These are phyloP conservation scores for Abelmoschus esculentus DNA, from an alignment of 345 rosid genomes.

Conservation along the genomic window DNA sequence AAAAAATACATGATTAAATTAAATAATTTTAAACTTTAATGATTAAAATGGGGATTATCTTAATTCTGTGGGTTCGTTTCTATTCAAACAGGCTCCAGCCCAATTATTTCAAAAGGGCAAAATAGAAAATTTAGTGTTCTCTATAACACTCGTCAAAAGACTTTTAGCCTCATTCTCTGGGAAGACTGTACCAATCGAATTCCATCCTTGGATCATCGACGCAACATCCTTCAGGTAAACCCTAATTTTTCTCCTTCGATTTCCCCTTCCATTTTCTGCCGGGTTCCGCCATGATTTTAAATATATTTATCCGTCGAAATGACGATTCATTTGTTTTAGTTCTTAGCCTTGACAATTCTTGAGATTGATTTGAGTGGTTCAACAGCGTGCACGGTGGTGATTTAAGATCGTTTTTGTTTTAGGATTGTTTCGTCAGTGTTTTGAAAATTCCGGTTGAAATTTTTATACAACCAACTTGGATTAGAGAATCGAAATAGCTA, in stretches of 20 bases:
- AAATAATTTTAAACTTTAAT: too few relatives aligned
- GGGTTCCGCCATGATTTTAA: background rate
- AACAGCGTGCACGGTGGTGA: background rate
- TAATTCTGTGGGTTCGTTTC: background rate
- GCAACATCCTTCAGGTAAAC: conserved; percentile 18
- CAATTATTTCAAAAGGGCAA: background rate
- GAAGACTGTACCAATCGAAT: background rate
- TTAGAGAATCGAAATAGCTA: background rate
- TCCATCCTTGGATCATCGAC: background rate
- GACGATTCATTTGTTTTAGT: background rate
- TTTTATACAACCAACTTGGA: background rate
- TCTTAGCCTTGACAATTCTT: background rate
- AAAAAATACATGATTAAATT: too few relatives aligned
- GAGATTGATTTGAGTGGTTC: background rate
- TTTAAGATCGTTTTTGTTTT: background rate
- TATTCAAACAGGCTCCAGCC: background rate
- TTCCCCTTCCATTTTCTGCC: background rate
- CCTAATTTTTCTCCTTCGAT: background rate
- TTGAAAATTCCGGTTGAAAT: background rate
- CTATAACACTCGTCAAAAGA: background rate
- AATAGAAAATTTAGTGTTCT: background rate
- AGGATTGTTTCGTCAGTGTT: background rate
- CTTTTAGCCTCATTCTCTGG: background rate
- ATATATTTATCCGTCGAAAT: background rate
- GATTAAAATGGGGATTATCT: too few relatives aligned